Evolutionary conservation across 1,139 yeast species (phyloP).

Genomic region (Trichomonascaceae sp.): DNA sequence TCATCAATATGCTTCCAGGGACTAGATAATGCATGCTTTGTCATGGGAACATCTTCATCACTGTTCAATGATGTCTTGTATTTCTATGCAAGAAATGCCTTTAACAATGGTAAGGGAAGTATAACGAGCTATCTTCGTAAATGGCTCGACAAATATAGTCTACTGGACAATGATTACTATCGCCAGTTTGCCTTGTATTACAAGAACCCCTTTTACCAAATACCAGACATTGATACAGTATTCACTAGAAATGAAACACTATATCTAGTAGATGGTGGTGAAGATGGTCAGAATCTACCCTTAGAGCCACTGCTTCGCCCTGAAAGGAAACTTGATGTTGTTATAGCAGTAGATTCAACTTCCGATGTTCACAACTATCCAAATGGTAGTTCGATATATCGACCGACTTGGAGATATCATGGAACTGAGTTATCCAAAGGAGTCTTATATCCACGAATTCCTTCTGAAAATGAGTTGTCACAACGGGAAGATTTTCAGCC

Average conservation of each 20-base stretch:
- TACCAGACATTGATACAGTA: constrained; percentile 32
- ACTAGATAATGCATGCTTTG: constrained; percentile 68
- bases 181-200: constrained; percentile 20
- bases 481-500: constrained; percentile 29
- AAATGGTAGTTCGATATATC: constrained; percentile 20
- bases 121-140: constrained; percentile 6
- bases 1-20: constrained; percentile 49
- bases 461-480: constrained; percentile 49
- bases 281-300: constrained; percentile 74
- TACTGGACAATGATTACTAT: constrained; percentile 10
- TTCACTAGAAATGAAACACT: constrained; percentile 27
- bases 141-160: constrained; percentile 6
- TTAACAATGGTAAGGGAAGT: constrained; percentile 10
- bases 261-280: constrained; percentile 79
- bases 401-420: constrained; percentile 19
- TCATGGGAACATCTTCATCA: constrained; percentile 71
- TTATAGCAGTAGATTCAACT: constrained; percentile 61
- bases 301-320: constrained; percentile 67
- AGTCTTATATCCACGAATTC: constrained; percentile 69
- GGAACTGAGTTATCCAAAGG: constrained; percentile 44
- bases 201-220: constrained; percentile 16
- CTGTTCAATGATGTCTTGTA: constrained; percentile 56
- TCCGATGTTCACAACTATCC: constrained; percentile 20
- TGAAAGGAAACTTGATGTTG: constrained; percentile 60
- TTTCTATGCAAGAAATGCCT: constrained; percentile 13